Evolutionary conservation across 2,329 filamentous ascomycete species (phyloP).

Genomic region (Aspergillus transmontanensis): DNA sequence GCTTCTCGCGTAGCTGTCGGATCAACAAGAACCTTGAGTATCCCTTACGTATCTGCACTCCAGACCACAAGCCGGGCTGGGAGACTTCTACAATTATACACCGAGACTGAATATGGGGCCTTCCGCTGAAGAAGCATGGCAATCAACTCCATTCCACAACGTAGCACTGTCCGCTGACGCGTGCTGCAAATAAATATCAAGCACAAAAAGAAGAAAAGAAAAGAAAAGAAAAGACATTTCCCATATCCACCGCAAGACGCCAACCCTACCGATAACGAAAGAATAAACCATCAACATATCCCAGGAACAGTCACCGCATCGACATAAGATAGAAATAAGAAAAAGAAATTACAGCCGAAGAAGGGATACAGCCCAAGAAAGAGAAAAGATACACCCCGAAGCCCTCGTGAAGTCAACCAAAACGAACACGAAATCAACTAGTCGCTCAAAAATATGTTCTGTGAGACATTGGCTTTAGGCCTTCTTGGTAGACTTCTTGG

Average conservation of each 20-base stretch:
- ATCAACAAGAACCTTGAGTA: background rate
- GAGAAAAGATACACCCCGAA: slow-evolving; percentile 15
- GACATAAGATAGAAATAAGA: slow-evolving; percentile 21
- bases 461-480: slow-evolving; percentile 13
- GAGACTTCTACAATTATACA: background rate
- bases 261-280: slow-evolving; percentile 34
- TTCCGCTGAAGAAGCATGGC: slow-evolving; percentile 11
- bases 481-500: slow-evolving; percentile 52
- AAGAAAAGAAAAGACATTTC: slow-evolving; percentile 27
- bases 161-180: slow-evolving; percentile 15
- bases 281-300: slow-evolving; percentile 26
- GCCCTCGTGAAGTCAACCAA: slow-evolving; percentile 18
- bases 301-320: slow-evolving; percentile 25
- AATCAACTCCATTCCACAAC: slow-evolving; percentile 26
- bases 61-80: background rate
- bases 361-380: slow-evolving; percentile 31
- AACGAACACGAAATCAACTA: slow-evolving; percentile 22
- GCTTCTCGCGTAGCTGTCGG: background rate
- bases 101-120: background rate
- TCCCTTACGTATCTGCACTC: background rate
- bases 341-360: slow-evolving; percentile 35
- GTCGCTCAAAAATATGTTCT: slow-evolving; percentile 19
- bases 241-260: slow-evolving; percentile 41
- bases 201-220: slow-evolving; percentile 19
- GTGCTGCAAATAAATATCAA: slow-evolving; percentile 18